These are phyloP conservation scores for Ascochyta pisi DNA, from an alignment of 2,329 filamentous ascomycete genomes.

Conservation along the genomic window DNA sequence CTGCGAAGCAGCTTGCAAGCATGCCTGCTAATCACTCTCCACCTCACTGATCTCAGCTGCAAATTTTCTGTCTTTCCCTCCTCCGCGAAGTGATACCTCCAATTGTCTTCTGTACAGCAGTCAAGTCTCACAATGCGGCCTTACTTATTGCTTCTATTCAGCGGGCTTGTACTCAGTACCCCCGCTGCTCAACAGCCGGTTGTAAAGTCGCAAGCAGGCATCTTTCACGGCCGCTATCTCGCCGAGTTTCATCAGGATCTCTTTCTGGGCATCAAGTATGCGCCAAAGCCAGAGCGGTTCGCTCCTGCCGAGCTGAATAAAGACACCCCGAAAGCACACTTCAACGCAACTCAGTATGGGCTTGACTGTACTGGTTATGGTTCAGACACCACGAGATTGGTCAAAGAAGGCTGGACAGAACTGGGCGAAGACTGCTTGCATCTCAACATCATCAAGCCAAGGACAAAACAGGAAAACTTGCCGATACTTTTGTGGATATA, in stretches of 20 bases:
- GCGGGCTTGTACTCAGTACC: not conserved
- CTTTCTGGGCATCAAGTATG: constrained; percentile 42
- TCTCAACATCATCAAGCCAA: constrained; percentile 45
- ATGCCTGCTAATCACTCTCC: not conserved
- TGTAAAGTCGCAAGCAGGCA: constrained; percentile 34
- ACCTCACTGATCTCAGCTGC: not conserved
- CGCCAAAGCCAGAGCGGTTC: constrained; percentile 37
- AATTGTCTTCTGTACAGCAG: not conserved
- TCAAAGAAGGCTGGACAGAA: constrained; percentile 30
- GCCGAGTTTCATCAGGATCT: constrained; percentile 39
- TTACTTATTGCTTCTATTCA: not conserved
- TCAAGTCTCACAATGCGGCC: not conserved
- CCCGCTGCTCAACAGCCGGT: constrained; percentile 11
- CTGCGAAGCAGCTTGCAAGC: not conserved
- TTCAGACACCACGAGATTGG: constrained; percentile 32
- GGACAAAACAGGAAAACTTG: constrained; percentile 24
- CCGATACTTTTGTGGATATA: constrained; percentile 45
- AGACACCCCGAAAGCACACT: constrained; percentile 20
- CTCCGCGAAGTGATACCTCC: not conserved
- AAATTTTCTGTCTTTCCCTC: not conserved
- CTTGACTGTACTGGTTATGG: constrained; percentile 39
- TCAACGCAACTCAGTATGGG: constrained; percentile 35
- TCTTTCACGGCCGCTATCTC: constrained; percentile 38
- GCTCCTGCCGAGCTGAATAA: constrained; percentile 26
- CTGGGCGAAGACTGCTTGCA: constrained; percentile 55